Evolutionary conservation across 2,329 filamentous ascomycete genomes (phyloP).

Genomic region (Nemania diffusa): DNA sequence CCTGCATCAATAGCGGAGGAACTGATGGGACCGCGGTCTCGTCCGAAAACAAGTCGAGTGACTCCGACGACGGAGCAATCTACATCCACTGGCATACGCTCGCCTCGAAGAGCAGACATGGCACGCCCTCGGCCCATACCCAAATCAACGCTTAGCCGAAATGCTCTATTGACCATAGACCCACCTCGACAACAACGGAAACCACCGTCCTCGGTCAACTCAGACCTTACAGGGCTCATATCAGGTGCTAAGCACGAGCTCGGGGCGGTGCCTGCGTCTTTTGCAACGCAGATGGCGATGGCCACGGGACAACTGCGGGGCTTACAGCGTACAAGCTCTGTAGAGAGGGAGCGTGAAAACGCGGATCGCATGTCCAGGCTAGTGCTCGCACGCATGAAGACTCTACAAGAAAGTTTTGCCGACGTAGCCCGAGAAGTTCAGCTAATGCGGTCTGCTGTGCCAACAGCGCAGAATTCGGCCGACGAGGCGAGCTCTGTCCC

Average conservation of each 20-base stretch:
- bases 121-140: slow-evolving; percentile 67
- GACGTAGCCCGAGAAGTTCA: slow-evolving; percentile 87
- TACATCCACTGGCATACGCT: slow-evolving; percentile 53
- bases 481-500: slow-evolving; percentile 52
- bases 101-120: slow-evolving; percentile 57
- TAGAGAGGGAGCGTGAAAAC: slow-evolving; percentile 54
- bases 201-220: slow-evolving; percentile 67
- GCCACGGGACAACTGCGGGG: slow-evolving; percentile 70
- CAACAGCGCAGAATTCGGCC: slow-evolving; percentile 64
- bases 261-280: slow-evolving; percentile 75
- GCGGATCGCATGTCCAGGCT: slow-evolving; percentile 80
- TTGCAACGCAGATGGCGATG: slow-evolving; percentile 83
- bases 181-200: slow-evolving; percentile 54
- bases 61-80: slow-evolving; percentile 53
- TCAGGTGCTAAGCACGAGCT: slow-evolving; percentile 69
- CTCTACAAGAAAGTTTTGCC: slow-evolving; percentile 87
- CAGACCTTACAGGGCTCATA: slow-evolving; percentile 67
- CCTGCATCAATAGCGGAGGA: slow-evolving; percentile 58
- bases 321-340: slow-evolving; percentile 48
- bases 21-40: slow-evolving; percentile 47
- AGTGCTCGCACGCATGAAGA: slow-evolving; percentile 91
- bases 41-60: slow-evolving; percentile 53
- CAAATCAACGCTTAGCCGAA: slow-evolving; percentile 67
- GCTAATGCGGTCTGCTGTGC: slow-evolving; percentile 62
- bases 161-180: slow-evolving; percentile 64